Base-by-base conservation (phyloP, 2,329 filamentous ascomycete genomes). In the Ceratocystis diversiconidia region DNA sequence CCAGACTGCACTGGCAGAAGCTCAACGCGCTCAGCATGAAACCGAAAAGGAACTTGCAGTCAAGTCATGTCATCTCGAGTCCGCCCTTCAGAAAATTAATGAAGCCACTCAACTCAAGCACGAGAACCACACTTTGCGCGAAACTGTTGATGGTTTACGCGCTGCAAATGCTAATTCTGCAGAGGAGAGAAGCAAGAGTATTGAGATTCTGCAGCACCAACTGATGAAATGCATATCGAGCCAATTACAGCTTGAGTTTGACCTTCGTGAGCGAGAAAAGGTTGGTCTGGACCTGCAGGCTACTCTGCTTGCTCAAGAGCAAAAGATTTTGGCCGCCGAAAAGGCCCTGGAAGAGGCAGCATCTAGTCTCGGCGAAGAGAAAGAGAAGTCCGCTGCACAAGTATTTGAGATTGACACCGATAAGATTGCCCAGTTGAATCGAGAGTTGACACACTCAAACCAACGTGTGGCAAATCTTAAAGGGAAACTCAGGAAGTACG, bases 381-480 rank as follows among this genome's bases (percentile, higher is more conserved):
- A 36, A 5, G 48, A 10, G 8, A 32, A 28, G 2, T 36, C 7
- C 5, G 17, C 28, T 5, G 5, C 25, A 4, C 12, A 41, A 6
- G 57, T 5, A n/a, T 59, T 17, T 3, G 44, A 8, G 7, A 5
- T 61, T 5, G 41, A 30, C n/a, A 32, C 52, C 17, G 61, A 61
- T 22, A 12, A 57, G 15, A 48, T 36, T 22, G 32, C 28, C 28
- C 63, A 52, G 28, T 36, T 66, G 7, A 12, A 19, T 7, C 36
- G 28, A 15, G 28, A 67, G 17, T 61, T 68, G 5, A 17, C 57
- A 22, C 57, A 68, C 25, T 66, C 68, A 19, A 68, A 69, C 48
- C 68, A 68, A 57, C 57, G 68, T 30, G 65, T 69, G n/a, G 62
- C 66, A 44, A 67, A 68, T 55, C 63, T 69, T 17, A 65, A 66